Percentiles rank a stretch among this genome's conserved stretches.
Evolutionary conservation across 2,329 filamentous ascomycete genomes (phyloP).

Genomic region (Phoma herbarum): DNA sequence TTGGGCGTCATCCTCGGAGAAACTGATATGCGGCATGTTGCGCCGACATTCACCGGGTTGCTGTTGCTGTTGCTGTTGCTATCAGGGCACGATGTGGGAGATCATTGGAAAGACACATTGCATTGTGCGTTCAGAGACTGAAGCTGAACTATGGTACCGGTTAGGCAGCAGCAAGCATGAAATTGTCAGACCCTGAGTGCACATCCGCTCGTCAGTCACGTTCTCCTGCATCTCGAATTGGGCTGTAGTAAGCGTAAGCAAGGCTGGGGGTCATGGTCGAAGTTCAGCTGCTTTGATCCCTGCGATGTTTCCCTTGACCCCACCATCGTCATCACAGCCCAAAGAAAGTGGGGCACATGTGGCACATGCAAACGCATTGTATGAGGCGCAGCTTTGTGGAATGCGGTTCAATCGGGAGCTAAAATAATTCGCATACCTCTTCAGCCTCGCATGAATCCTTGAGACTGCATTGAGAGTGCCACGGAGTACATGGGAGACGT

Average conservation of each 20-base stretch:
- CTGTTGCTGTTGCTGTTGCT: background rate
- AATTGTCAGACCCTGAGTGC: background rate
- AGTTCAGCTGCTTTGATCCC: slow-evolving; percentile 9
- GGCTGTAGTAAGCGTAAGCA: slow-evolving; percentile 5
- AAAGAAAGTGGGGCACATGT: slow-evolving; percentile 18
- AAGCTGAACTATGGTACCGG: background rate
- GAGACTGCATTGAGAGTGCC: background rate
- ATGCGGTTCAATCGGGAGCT: slow-evolving; percentile 3
- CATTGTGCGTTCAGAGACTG: background rate
- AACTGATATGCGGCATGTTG: background rate
- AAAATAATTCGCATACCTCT: slow-evolving; percentile 7
- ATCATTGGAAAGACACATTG: background rate
- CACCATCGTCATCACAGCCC: slow-evolving; percentile 16
- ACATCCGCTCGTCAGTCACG: background rate
- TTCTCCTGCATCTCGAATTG: background rate
- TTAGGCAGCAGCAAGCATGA: slow-evolving; percentile 1
- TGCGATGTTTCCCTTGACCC: slow-evolving; percentile 7
- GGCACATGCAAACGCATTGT: slow-evolving; percentile 16
- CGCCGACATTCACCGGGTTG: too few species aligned
- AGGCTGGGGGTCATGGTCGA: background rate
- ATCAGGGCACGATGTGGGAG: background rate
- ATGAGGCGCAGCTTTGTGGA: slow-evolving; percentile 10
- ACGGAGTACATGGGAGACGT: background rate
- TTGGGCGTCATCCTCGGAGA: background rate
- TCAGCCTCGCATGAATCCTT: slow-evolving; percentile 10